Conservation (phyloP, 2,329 filamentous ascomycete species). For the Penicillium sp. region DNA sequence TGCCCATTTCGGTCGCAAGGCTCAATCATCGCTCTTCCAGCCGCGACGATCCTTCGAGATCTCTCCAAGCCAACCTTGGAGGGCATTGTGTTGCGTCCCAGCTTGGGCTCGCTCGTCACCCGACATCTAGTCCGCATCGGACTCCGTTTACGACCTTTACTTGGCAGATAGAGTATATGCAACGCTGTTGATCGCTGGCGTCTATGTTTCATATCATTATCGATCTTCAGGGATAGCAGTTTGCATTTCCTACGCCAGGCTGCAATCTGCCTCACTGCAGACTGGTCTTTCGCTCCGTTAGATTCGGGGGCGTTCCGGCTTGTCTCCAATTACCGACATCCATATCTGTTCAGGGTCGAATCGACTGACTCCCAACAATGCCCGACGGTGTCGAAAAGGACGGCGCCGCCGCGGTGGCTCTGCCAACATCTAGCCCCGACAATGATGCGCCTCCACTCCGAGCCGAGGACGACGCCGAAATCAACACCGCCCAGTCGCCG, state of each 20-base stretch:
- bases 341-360: too few relatives aligned
- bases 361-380: constrained; percentile 9
- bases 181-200: neutral
- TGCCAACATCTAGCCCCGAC: neutral
- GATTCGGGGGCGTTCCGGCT: neutral
- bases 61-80: too few relatives aligned
- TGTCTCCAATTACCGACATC: too few relatives aligned
- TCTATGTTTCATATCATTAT: constrained; percentile 5
- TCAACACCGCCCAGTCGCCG: constrained; percentile 15
- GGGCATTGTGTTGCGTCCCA: too few relatives aligned
- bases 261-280: neutral
- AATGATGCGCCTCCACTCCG: constrained; percentile 7
- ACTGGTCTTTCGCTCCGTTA: neutral
- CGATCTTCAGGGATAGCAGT: constrained; percentile 7
- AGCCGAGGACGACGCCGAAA: constrained; percentile 3
- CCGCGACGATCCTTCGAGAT: too few relatives aligned
- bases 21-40: too few relatives aligned
- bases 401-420: neutral
- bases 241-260: neutral
- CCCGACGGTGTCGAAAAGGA: neutral
- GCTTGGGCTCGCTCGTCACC: too few relatives aligned
- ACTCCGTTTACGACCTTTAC: neutral
- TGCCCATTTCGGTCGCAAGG: constrained; percentile 6
- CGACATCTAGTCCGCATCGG: neutral
- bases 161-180: neutral